Evolutionary conservation across 1,139 yeast species (phyloP), one percentile per base, ranked within the genome.

Genomic region (Meyerozyma athensensis): DNA sequence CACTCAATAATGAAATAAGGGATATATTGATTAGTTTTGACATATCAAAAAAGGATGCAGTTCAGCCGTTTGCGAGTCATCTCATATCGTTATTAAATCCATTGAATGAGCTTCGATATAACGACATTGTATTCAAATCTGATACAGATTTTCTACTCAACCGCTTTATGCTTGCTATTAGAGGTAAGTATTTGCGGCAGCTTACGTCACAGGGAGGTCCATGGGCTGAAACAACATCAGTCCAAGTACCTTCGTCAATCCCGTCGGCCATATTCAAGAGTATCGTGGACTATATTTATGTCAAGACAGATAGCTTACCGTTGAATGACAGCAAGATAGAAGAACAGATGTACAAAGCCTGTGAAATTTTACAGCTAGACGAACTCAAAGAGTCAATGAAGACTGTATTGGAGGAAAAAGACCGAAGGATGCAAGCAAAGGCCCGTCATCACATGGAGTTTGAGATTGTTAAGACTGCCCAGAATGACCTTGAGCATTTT

Each of bases 41-140:
- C 52, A 72, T 84, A 35, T 74, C 86, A 4, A 84, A 81, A 49
- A 77, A 81, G 0, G 81, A 80, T 6, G 89, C 84, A 53, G 56
- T 69, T 12, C 85, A 83, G 52, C 92, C 94, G 1, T 85, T 83
- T 63, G 86, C 87, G 1, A 71, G 81, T 3, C 87, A 82, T 55
- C 60, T 84, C 16, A 68, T 87, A 1, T 66, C 78, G 5, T 58
- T 81, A 37, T 49, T 74, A 19, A 60, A 51, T 9, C 57, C 64
- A 21, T 48, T 56, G 7, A 57, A 56, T 34, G 49, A 43, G 14
- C 44, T 63, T 4, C 40, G 52, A 2, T 56, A 65, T 2, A 58
- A 62, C 19, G 84, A 79, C 46, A 46, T 74, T 5, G 53, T 53
- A 9, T 53, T 72, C 35, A 37, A 36, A 39, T 2, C 34, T 41